Conservation (phyloP, 306 rosid species). For the Trichosanthes truncata region DNA sequence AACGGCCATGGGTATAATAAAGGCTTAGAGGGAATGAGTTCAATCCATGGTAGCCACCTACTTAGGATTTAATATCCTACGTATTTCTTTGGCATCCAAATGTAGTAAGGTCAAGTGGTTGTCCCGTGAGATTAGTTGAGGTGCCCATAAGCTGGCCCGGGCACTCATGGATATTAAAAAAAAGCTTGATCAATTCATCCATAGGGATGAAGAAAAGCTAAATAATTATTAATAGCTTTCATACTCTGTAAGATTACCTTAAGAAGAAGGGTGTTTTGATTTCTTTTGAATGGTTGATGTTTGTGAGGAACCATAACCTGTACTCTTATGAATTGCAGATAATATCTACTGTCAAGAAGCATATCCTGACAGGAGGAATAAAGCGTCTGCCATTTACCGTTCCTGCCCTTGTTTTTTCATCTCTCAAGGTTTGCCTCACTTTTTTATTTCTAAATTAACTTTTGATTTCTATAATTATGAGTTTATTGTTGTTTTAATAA, state of each 20-base stretch:
- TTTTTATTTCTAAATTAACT: not conserved
- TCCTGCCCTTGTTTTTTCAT: conserved; percentile 83
- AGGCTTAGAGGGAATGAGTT: no score
- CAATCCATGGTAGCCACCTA: no score
- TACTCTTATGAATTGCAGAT: conserved; percentile 57
- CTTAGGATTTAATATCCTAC: no score
- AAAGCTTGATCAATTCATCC: not conserved
- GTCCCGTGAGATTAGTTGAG: no score
- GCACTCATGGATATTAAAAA: no score
- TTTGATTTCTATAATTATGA: not conserved
- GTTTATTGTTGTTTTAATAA: not conserved
- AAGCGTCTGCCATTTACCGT: conserved; percentile 83
- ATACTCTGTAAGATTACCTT: not conserved
- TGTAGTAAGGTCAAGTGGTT: no score
- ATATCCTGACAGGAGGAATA: conserved; percentile 77
- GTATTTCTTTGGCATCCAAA: no score
- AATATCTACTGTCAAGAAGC: conserved; percentile 73
- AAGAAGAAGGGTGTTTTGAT: not conserved
- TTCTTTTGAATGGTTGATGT: conserved; percentile 9
- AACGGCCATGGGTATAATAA: no score
- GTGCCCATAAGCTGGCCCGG: no score
- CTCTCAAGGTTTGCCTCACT: conserved; percentile 60
- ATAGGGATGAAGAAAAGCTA: not conserved
- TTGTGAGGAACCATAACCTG: conserved; percentile 14
- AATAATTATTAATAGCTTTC: not conserved